A percentile compares a stretch with the other conserved stretches of the same genome.
phyloP scores from a whole-genome alignment of 2,329 filamentous ascomycete genomes.

The Eurotiales sp. region DNA sequence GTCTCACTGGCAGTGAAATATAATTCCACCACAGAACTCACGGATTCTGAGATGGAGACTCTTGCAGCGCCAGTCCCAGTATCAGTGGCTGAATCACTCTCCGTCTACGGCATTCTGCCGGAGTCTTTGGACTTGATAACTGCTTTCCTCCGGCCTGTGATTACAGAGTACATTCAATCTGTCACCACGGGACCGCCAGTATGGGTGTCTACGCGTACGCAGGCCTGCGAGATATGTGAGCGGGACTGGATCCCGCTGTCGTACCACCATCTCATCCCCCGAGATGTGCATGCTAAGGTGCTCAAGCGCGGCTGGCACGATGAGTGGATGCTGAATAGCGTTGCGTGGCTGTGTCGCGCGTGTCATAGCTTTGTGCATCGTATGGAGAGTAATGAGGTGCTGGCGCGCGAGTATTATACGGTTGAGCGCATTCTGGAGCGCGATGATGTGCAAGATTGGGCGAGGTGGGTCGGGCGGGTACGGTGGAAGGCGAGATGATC shows the following conservation, averaged over 20 bases:
- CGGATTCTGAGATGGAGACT: constrained; percentile 46
- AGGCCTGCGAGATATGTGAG: constrained; percentile 71
- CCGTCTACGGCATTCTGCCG: constrained; percentile 62
- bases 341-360: constrained; percentile 80
- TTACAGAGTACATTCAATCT: constrained; percentile 60
- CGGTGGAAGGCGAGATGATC: constrained; percentile 61
- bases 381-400: constrained; percentile 70
- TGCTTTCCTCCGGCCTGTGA: constrained; percentile 58
- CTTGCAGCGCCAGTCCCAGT: constrained; percentile 56
- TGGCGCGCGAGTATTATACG: constrained; percentile 69
- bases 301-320: constrained; percentile 76
- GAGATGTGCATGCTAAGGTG: constrained; percentile 69
- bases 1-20: constrained; percentile 53
- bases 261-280: constrained; percentile 85
- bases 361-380: constrained; percentile 81
- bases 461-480: constrained; percentile 67
- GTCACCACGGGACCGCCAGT: constrained; percentile 61
- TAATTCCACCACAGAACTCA: constrained; percentile 53
- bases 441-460: constrained; percentile 69
- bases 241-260: constrained; percentile 71
- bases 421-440: constrained; percentile 66
- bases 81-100: constrained; percentile 62
- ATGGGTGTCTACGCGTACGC: constrained; percentile 54
- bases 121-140: constrained; percentile 42
- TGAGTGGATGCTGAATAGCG: constrained; percentile 69